Conservation (phyloP, 352 stramenopile species). For the Plasmopara viticola region DNA sequence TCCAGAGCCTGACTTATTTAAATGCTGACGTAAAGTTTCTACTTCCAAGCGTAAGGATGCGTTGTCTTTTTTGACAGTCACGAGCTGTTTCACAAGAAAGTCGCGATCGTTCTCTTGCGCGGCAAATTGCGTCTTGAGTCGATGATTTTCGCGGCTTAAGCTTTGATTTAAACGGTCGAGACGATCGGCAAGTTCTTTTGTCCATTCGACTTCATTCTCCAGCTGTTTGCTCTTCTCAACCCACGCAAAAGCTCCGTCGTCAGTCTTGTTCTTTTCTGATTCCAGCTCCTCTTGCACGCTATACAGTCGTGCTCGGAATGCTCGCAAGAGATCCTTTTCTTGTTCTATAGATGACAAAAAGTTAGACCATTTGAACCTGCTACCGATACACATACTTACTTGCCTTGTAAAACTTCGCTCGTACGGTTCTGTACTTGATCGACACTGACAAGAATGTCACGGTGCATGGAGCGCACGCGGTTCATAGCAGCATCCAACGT, state of each 20-base stretch:
- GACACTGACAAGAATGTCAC: constrained; percentile 83
- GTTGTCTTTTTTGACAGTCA: constrained; percentile 90
- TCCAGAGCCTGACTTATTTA: constrained; percentile 39
- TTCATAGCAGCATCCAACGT: constrained; percentile 72
- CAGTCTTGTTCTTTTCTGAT: constrained; percentile 87
- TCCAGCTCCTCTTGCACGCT: constrained; percentile 91
- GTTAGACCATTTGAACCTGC: background rate
- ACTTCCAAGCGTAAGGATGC: constrained; percentile 60
- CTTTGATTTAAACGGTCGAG: constrained; percentile 89
- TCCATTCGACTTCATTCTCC: constrained; percentile 86
- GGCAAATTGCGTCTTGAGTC: constrained; percentile 87
- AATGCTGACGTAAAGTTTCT: constrained; percentile 43
- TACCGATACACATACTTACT: constrained; percentile 19
- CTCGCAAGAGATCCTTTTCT: constrained; percentile 86
- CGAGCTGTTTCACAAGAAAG: constrained; percentile 89
- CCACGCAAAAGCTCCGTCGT: constrained; percentile 85
- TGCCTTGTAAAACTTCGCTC: constrained; percentile 80
- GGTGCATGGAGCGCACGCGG: constrained; percentile 79
- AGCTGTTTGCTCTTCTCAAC: constrained; percentile 89
- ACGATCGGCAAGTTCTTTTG: constrained; percentile 85
- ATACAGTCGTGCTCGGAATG: constrained; percentile 88
- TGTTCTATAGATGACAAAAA: constrained; percentile 43
- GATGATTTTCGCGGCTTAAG: constrained; percentile 82
- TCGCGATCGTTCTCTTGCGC: constrained; percentile 92
- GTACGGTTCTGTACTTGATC: constrained; percentile 88